Base-by-base conservation (phyloP, 1,284 basidiomycete genomes). In the Puccinia coronata region DNA sequence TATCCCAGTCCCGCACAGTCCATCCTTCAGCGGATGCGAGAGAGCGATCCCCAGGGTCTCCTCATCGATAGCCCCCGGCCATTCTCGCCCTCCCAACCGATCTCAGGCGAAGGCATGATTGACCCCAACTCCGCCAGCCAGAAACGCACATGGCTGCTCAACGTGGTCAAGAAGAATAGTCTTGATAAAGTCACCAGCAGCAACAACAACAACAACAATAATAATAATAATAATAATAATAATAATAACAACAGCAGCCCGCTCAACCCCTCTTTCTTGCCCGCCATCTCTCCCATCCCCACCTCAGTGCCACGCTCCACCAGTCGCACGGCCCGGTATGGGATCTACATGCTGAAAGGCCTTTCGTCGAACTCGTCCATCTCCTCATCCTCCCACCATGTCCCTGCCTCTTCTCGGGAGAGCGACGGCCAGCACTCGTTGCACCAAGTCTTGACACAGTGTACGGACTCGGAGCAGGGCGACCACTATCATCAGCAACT, bases 331-430 rank as follows among this genome's bases (percentile, higher is more conserved):
- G 70, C 70, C 34, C 70, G 70, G 1, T 51, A 55, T 16, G 70
- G 70, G 31, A 39, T 72, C 51, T 72, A 72, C 51, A 72, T 72
- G 70, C 70, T 72, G 49, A 72, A 72, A 39, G 51, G 70, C 31
- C 51, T 55, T 16, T 72, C 70, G 2, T 72, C 70, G 20, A 55
- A 31, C 51, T 72, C 70, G 18, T 72, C 70, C 6, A 25, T 72
- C 47, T 47, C 49, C 25, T 72, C 70, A 31, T 72, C 47, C 28
- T 55, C 47, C 11, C 70, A 72, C 23, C 41, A 49, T 18, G 31
- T 70, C 47, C 47, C 34, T 2, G 69, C 47, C 49, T 72, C 70
- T 0, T 72, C 70, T 39, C 70, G 51, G 3, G 70, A 72, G 1
- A 53, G 70, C 49, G 70, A 72, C n/a, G 67, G 41, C 4, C 67